Evolutionary conservation across 1,284 basidiomycete genomes (phyloP).

Genomic region (Lentinus polychrous): DNA sequence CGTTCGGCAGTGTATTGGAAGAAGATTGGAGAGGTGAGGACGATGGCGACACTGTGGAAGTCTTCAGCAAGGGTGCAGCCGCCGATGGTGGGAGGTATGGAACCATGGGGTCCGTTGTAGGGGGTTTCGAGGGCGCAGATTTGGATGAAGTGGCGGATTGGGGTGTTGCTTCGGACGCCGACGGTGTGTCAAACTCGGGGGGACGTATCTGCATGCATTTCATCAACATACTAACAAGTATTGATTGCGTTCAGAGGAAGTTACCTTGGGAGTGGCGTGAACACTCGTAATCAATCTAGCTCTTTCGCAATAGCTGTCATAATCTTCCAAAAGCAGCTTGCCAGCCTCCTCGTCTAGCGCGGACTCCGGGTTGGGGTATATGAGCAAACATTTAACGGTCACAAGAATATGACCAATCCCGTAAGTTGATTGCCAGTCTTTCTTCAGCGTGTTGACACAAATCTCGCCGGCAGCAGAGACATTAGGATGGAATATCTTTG

Average conservation of each 20-base stretch:
- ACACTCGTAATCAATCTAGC: constrained; percentile 81
- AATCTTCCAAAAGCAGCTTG: constrained; percentile 84
- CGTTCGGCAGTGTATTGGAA: constrained; percentile 30
- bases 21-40: constrained; percentile 30
- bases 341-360: constrained; percentile 94
- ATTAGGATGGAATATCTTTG: constrained; percentile 97
- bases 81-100: constrained; percentile 18
- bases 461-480: constrained; percentile 88
- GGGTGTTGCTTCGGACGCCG: constrained; percentile 22
- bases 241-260: constrained; percentile 7
- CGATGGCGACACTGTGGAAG: constrained; percentile 18
- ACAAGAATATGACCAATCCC: constrained; percentile 88
- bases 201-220: constrained; percentile 41
- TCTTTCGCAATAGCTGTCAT: constrained; percentile 77
- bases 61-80: constrained; percentile 9
- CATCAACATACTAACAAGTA: not conserved
- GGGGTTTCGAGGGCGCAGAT: constrained; percentile 11
- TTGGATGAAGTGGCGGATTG: constrained; percentile 17
- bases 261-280: constrained; percentile 64
- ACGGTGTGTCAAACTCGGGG: constrained; percentile 55
- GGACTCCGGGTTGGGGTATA: constrained; percentile 94
- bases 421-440: constrained; percentile 92
- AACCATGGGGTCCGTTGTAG: constrained; percentile 17
- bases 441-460: constrained; percentile 96
- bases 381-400: constrained; percentile 90